Evolutionary conservation across 306 rosid genomes (phyloP).

Genomic region (Dryas octopetala): DNA sequence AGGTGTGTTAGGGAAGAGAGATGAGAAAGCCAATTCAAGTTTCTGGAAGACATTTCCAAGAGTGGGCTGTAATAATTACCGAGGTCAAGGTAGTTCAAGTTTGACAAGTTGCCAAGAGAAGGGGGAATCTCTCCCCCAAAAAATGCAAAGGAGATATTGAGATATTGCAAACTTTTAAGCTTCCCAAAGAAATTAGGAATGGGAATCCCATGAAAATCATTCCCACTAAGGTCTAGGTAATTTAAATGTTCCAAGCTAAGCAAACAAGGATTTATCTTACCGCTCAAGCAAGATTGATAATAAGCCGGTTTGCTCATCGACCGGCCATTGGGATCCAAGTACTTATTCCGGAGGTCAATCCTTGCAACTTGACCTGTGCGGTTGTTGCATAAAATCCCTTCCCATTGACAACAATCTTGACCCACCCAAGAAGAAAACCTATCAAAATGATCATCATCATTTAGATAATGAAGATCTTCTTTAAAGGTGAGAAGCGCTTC

Average conservation of each 20-base stretch:
- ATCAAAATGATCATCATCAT: background rate
- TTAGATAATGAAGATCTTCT: background rate
- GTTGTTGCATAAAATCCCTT: background rate
- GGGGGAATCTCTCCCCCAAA: slow-evolving; percentile 12
- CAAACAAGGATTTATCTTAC: slow-evolving; percentile 3
- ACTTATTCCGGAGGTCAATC: background rate
- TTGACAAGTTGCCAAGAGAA: slow-evolving; percentile 21
- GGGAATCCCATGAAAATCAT: background rate
- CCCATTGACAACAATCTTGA: background rate
- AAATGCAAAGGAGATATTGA: slow-evolving; percentile 7
- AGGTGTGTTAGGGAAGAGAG: slow-evolving; percentile 29
- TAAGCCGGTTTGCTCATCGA: no score
- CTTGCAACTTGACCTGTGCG: background rate
- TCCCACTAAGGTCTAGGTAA: background rate
- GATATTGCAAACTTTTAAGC: slow-evolving; percentile 4
- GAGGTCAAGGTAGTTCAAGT: slow-evolving; percentile 25
- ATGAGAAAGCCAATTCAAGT: slow-evolving; percentile 23
- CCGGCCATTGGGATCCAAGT: no score
- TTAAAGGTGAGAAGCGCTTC: slow-evolving; percentile 1
- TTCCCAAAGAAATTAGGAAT: background rate
- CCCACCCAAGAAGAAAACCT: slow-evolving; percentile 5
- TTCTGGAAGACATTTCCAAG: background rate
- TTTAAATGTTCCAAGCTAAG: background rate
- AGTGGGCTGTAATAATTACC: background rate
- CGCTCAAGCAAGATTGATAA: background rate